Base-by-base conservation (phyloP, 345 rosid genomes). In the Toxicodendron radicans region DNA sequence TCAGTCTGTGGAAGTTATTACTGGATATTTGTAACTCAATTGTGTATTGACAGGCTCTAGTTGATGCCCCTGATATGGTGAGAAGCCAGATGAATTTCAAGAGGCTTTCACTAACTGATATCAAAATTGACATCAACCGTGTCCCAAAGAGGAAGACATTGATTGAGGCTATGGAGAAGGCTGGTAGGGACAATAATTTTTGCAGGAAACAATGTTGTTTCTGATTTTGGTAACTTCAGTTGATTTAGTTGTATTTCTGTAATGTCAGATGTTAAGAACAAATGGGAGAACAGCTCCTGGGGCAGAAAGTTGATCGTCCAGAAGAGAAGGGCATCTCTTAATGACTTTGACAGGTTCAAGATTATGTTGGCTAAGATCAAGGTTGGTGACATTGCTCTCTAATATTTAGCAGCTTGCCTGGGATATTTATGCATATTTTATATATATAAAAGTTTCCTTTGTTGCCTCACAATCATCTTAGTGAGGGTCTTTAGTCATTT, bases 231-330 rank as follows among this genome's bases (percentile, higher is more conserved):
- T 3, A 53, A 46, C 59, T 49, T 24, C 3, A 59, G 12, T 71
- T 53, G 7, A 33, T 52, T 30, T 56, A 1, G 24, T 13, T 35
- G 30, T 46, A 14, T 18, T 60, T 53, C 18, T 24, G 14, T n/a
- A 38, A 35, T 58, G 72, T 75, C 79, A 93, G 97, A 91, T 83
- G 97, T 93, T 48, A 87, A 90, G 73, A 84, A 81, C 81, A 93
- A 86, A 81, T 93, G 98, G 98, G 95, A 93, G 72, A 91, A 80
- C 17, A 91, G 97, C 76, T 90, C 95, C 0, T 89, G 97, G 98
- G 98, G 95, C 38, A 90, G 91, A 70, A 93, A 90, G 78, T 78
- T 93, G 65, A 90, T 88, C 75, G 97, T 91, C 63, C 90, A 87
- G 83, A 87, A 91, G 82, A 86, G 78, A 75, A 87, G 97, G 64